Evolutionary conservation across 2,329 filamentous ascomycete genomes (phyloP).

Genomic region (Xylariaceae sp.): DNA sequence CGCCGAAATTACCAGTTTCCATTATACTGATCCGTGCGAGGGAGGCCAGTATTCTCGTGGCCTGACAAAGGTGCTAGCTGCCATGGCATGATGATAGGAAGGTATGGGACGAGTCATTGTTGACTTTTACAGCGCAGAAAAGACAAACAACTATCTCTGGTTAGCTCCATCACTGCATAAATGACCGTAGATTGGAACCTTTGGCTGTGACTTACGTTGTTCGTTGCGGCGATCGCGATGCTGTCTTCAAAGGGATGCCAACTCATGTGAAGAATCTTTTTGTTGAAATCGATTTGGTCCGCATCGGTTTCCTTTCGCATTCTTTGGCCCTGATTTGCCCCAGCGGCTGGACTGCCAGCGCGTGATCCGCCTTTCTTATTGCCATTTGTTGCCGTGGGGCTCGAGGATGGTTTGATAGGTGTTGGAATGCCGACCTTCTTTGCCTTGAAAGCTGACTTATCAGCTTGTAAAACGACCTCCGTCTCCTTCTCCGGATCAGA

Average conservation of each 20-base stretch:
- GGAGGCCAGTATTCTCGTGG: conserved; percentile 1
- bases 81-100: not conserved
- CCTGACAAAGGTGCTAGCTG: conserved; percentile 4
- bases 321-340: conserved; percentile 73
- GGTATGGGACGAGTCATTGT: conserved; percentile 2
- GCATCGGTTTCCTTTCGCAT: conserved; percentile 99
- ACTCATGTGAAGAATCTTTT: conserved; percentile 99
- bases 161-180: conserved; percentile 23
- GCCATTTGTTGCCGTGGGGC: conserved; percentile 62
- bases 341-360: conserved; percentile 78
- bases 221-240: conserved; percentile 97
- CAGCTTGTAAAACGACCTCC: conserved; percentile 93
- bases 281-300: conserved; percentile 99
- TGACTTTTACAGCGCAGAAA: conserved; percentile 60
- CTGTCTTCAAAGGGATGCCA: conserved; percentile 99
- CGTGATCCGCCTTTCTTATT: conserved; percentile 84
- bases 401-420: conserved; percentile 80
- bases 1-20: conserved; percentile 3
- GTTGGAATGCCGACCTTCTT: conserved; percentile 99
- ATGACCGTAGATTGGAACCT: not conserved
- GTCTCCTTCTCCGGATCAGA: conserved; percentile 94
- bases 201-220: conserved; percentile 70
- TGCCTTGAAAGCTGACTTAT: conserved; percentile 98
- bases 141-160: conserved; percentile 61
- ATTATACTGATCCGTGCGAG: conserved; percentile 1